Percentiles rank a stretch among this genome's conserved stretches.
phyloP scores from a whole-genome alignment of 768 basidiomycete species.

The Coprinellus micaceus region DNA sequence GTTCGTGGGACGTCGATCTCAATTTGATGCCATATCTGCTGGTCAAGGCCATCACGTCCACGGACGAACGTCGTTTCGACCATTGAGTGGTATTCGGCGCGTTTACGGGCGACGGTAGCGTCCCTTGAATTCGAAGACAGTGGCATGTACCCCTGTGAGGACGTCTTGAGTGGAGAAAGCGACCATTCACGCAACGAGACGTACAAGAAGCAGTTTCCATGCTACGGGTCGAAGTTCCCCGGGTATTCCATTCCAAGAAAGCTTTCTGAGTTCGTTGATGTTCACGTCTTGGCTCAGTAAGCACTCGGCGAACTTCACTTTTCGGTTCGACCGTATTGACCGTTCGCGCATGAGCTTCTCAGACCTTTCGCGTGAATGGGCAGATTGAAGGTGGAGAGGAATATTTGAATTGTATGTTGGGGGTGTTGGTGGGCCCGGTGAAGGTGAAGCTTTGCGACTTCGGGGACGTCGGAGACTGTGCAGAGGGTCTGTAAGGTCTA shows the following conservation, averaged over 20 bases:
- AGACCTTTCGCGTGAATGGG: slow-evolving; percentile 31
- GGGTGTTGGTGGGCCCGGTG: slow-evolving; percentile 20
- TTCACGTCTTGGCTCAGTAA: slow-evolving; percentile 74
- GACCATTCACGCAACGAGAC: slow-evolving; percentile 25
- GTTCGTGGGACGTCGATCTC: slow-evolving; percentile 98
- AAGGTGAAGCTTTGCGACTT: slow-evolving; percentile 33
- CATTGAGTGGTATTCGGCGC: slow-evolving; percentile 86
- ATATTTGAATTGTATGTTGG: slow-evolving; percentile 7
- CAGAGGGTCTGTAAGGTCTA: slow-evolving; percentile 52
- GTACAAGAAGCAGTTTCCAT: slow-evolving; percentile 90
- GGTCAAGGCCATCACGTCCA: slow-evolving; percentile 82
- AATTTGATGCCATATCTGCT: slow-evolving; percentile 99
- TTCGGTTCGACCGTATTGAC: slow-evolving; percentile 74
- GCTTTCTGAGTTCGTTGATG: slow-evolving; percentile 82
- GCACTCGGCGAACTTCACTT: slow-evolving; percentile 80
- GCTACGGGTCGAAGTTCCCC: slow-evolving; percentile 81
- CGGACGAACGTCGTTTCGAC: slow-evolving; percentile 88
- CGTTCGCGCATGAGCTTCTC: slow-evolving; percentile 68
- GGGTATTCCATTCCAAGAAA: slow-evolving; percentile 95
- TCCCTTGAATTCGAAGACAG: slow-evolving; percentile 72
- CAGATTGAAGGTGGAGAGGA: background rate
- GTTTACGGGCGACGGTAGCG: slow-evolving; percentile 80
- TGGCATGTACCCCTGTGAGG: slow-evolving; percentile 82
- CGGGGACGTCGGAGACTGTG: slow-evolving; percentile 44
- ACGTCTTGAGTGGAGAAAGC: slow-evolving; percentile 1